Evolutionary conservation across 257 asterid species (phyloP).

Genomic region (Penstemon barbatus): DNA sequence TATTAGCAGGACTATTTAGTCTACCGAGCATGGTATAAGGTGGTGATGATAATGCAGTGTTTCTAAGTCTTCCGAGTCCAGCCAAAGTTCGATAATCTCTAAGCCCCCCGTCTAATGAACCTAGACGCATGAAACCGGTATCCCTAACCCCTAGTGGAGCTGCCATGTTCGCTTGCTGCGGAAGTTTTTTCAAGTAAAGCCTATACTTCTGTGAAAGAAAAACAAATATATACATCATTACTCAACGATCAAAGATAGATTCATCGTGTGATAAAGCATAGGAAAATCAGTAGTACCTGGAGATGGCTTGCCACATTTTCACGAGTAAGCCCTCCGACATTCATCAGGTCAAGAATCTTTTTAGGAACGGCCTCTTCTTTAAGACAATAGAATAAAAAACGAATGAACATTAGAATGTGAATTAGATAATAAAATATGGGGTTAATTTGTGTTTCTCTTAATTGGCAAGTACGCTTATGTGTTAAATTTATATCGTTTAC

Average conservation of each 20-base stretch:
- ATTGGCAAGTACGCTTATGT: not conserved
- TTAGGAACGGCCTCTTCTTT: constrained; percentile 79
- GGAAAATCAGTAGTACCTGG: constrained; percentile 32
- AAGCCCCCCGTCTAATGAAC: constrained; percentile 54
- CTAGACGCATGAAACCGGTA: constrained; percentile 57
- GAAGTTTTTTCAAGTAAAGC: constrained; percentile 74
- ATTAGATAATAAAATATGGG: not conserved
- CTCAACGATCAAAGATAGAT: not conserved
- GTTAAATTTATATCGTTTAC: not conserved
- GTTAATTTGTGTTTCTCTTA: not conserved
- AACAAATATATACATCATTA: not conserved
- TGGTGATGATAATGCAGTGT: constrained; percentile 36
- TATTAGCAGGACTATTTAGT: constrained; percentile 59
- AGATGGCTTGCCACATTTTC: constrained; percentile 93
- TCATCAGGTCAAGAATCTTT: constrained; percentile 80
- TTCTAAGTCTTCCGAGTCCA: constrained; percentile 55
- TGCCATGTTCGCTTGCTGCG: constrained; percentile 75
- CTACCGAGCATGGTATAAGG: constrained; percentile 65
- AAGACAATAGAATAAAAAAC: constrained; percentile 8
- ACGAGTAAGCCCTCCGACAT: constrained; percentile 71
- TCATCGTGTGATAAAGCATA: not conserved
- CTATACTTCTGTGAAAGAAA: constrained; percentile 65
- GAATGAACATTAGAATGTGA: constrained; percentile 10
- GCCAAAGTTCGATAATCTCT: constrained; percentile 57
- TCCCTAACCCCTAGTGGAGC: constrained; percentile 72